phyloP scores from a whole-genome alignment of 257 asterid genomes.

The Penstemon davidsonii region DNA sequence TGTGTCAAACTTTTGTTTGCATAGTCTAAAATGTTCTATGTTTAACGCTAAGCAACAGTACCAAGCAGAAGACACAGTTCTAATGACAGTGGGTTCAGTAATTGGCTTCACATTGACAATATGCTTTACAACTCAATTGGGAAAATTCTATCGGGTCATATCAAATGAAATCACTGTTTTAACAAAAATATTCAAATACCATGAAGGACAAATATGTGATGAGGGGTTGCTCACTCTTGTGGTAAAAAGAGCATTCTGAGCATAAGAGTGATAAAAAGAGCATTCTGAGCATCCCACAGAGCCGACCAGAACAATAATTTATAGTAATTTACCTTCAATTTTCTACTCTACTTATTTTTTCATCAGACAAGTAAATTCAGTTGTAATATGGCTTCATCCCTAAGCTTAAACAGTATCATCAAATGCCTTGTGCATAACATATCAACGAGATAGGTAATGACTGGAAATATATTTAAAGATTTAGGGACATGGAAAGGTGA shows the following conservation, averaged over 20 bases:
- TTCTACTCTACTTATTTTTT: neutral
- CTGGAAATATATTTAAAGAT: neutral
- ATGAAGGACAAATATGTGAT: too few species aligned
- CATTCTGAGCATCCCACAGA: neutral
- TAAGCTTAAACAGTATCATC: neutral
- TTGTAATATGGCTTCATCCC: neutral
- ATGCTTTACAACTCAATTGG: slow-evolving; percentile 7
- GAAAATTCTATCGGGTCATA: neutral
- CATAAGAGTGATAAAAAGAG: neutral
- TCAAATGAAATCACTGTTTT: too few species aligned
- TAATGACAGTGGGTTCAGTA: neutral
- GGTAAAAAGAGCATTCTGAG: neutral
- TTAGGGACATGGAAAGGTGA: slow-evolving; percentile 3
- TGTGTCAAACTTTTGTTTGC: neutral
- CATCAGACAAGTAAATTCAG: neutral
- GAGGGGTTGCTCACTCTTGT: too few species aligned
- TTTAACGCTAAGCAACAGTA: slow-evolving; percentile 3
- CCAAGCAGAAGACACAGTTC: neutral
- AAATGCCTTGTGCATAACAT: neutral
- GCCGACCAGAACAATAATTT: slow-evolving; percentile 1
- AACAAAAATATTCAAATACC: neutral
- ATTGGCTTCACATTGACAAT: neutral
- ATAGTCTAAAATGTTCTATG: neutral
- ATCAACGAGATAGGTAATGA: slow-evolving; percentile 1
- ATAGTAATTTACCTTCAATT: neutral